Conservation (phyloP, 2,329 filamentous ascomycete species). For the Fusarium dlaminii region DNA sequence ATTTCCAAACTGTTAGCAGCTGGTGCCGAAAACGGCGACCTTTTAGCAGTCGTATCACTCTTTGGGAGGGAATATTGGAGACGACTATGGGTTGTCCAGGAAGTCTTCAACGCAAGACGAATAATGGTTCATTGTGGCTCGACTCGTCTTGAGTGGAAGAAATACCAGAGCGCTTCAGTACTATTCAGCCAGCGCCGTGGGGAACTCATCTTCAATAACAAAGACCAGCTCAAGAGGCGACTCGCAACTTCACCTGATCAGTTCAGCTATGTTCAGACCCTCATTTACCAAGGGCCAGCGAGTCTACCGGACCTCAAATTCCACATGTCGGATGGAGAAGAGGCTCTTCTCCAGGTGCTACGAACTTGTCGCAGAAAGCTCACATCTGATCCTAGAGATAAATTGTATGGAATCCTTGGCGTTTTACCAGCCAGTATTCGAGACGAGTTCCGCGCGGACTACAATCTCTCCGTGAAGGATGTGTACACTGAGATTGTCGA, state of each 20-base stretch:
- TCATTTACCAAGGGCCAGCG: slow-evolving; percentile 8
- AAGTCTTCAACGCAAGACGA: slow-evolving; percentile 12
- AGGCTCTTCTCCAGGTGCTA: slow-evolving; percentile 6
- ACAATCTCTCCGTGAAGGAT: slow-evolving; percentile 18
- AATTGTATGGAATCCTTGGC: slow-evolving; percentile 13
- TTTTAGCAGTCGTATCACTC: slow-evolving; percentile 13
- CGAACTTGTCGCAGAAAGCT: slow-evolving; percentile 13
- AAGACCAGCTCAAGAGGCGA: background rate
- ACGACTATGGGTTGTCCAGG: slow-evolving; percentile 21
- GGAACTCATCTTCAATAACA: slow-evolving; percentile 7
- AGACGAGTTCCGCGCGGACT: background rate
- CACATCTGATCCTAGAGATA: slow-evolving; percentile 19
- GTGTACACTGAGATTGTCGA: slow-evolving; percentile 23
- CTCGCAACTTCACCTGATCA: background rate
- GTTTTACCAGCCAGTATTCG: slow-evolving; percentile 1
- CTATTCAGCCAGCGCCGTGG: background rate
- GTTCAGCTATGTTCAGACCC: slow-evolving; percentile 8
- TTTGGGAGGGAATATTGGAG: slow-evolving; percentile 25
- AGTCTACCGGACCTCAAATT: slow-evolving; percentile 2
- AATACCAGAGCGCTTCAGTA: background rate
- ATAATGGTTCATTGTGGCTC: slow-evolving; percentile 16
- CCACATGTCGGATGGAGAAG: background rate
- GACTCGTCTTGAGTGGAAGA: background rate
- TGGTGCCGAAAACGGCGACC: background rate
- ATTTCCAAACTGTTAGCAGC: background rate